Conservation (phyloP, 257 asterid species). For the Primulina huaijiensis region DNA sequence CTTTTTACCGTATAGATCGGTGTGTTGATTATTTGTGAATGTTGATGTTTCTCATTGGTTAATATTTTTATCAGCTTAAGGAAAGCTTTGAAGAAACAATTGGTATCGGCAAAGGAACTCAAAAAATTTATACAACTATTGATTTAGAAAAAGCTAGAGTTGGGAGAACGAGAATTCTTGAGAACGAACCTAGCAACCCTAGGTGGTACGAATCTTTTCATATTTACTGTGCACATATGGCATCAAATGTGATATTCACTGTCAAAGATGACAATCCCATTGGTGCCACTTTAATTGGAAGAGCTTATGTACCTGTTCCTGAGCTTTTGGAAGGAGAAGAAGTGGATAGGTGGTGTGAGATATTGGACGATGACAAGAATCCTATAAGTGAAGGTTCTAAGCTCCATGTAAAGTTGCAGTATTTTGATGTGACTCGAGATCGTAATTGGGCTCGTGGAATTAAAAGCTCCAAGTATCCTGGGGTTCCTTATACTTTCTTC, state of each 20-base stretch:
- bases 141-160: slow-evolving; percentile 89
- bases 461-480: slow-evolving; percentile 65
- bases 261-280: slow-evolving; percentile 86
- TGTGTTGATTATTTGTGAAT: slow-evolving; percentile 13
- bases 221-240: slow-evolving; percentile 79
- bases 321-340: slow-evolving; percentile 87
- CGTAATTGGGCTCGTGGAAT: slow-evolving; percentile 84
- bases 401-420: slow-evolving; percentile 82
- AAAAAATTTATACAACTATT: slow-evolving; percentile 67
- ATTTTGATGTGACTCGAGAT: slow-evolving; percentile 67
- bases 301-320: slow-evolving; percentile 74
- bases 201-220: slow-evolving; percentile 86
- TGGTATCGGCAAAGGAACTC: slow-evolving; percentile 79
- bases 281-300: slow-evolving; percentile 87
- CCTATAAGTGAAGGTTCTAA: slow-evolving; percentile 69
- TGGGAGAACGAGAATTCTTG: slow-evolving; percentile 68
- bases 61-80: slow-evolving; percentile 43
- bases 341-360: slow-evolving; percentile 77
- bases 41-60: slow-evolving; percentile 15
- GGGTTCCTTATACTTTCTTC: slow-evolving; percentile 86
- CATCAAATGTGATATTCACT: slow-evolving; percentile 69
- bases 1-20: neutral
- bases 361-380: slow-evolving; percentile 65
- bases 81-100: slow-evolving; percentile 69
- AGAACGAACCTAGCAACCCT: slow-evolving; percentile 69